A percentile compares a stretch with the other conserved stretches of the same genome.
phyloP scores from a whole-genome alignment of 2,329 filamentous ascomycete species.

The Aureobasidium lini region DNA sequence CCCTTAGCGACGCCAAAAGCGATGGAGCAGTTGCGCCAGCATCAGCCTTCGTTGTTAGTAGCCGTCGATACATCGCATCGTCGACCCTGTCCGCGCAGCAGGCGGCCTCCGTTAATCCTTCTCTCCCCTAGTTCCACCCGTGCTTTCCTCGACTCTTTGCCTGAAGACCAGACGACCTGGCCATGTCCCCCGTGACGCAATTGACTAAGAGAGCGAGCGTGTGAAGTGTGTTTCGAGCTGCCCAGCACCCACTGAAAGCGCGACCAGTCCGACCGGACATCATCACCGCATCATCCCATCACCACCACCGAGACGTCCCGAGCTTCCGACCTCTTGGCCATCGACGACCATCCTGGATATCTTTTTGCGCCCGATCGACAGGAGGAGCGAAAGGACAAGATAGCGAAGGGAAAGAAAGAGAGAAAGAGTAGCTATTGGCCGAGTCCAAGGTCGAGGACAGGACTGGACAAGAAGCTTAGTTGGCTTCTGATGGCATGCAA shows the following conservation, averaged over 20 bases:
- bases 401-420: background rate
- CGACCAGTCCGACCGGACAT: background rate
- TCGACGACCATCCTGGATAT: background rate
- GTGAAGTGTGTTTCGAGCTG: background rate
- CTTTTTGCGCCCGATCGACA: background rate
- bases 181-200: conserved; percentile 12
- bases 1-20: conserved; percentile 4
- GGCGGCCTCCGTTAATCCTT: background rate
- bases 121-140: conserved; percentile 1
- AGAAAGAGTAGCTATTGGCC: background rate
- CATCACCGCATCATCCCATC: background rate
- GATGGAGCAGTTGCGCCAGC: conserved; percentile 11
- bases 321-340: background rate
- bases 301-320: background rate
- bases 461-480: background rate
- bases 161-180: background rate
- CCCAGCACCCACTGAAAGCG: background rate
- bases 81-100: background rate
- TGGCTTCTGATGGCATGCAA: conserved; percentile 5
- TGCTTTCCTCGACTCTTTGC: background rate
- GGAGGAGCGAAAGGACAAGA: background rate
- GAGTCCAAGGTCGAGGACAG: background rate
- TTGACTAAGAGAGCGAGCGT: background rate
- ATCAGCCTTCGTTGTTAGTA: conserved; percentile 8
- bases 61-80: conserved; percentile 9